Conservation (phyloP, 2,329 filamentous ascomycete species). For the Aspergillus pseudotamarii region DNA sequence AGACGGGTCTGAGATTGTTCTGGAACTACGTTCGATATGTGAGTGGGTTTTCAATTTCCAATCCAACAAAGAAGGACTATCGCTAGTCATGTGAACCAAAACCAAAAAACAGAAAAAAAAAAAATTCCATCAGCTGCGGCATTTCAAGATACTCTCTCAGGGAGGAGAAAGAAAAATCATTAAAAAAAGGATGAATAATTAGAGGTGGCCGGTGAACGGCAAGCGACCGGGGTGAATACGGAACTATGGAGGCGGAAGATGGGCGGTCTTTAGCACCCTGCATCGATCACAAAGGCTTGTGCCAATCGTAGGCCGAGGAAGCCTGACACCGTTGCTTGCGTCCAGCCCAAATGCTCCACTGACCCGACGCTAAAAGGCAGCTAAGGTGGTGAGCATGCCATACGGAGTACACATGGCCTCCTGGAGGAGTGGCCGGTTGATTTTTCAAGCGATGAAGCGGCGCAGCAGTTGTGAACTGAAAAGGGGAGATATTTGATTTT, state of each 20-base stretch:
- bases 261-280: conserved; percentile 25
- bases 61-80: neutral
- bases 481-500: conserved; percentile 1
- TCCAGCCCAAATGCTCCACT: conserved; percentile 19
- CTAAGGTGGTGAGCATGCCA: conserved; percentile 21
- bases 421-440: conserved; percentile 6
- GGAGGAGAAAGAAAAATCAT: neutral
- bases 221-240: conserved; percentile 20
- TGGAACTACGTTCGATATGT: conserved; percentile 7
- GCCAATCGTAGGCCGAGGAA: conserved; percentile 17
- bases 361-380: conserved; percentile 17
- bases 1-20: conserved; percentile 5
- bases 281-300: conserved; percentile 26
- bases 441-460: neutral
- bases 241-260: conserved; percentile 18
- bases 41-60: neutral
- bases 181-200: neutral
- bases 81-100: neutral
- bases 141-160: neutral
- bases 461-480: conserved; percentile 3
- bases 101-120: neutral
- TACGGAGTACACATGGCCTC: conserved; percentile 11
- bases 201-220: conserved; percentile 14
- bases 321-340: conserved; percentile 22
- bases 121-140: neutral